phyloP scores from a whole-genome alignment of 345 rosid genomes.

The Diplotaxis tenuifolia region DNA sequence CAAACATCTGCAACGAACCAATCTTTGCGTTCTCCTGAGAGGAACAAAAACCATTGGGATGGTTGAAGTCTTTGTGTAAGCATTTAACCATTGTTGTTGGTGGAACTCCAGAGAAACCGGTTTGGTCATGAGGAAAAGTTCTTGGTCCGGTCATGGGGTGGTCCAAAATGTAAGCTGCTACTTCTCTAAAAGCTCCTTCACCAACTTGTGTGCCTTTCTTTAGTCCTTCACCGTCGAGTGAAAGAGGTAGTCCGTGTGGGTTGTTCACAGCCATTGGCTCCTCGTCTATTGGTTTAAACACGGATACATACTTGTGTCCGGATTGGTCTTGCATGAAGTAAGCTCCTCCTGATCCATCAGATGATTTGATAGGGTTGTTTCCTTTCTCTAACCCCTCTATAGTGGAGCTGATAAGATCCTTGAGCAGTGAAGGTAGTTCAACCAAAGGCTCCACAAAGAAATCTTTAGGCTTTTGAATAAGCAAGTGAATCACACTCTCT shows the following conservation, averaged over 20 bases:
- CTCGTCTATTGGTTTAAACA: constrained; percentile 85
- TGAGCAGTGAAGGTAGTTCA: constrained; percentile 43
- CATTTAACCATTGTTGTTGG: constrained; percentile 81
- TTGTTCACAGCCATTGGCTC: constrained; percentile 90
- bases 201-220: constrained; percentile 84
- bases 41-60: constrained; percentile 55
- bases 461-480: constrained; percentile 43
- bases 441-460: constrained; percentile 64
- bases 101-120: constrained; percentile 83
- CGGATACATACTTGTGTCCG: constrained; percentile 63
- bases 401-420: constrained; percentile 61
- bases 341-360: constrained; percentile 86
- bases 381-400: constrained; percentile 60
- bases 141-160: constrained; percentile 49
- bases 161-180: constrained; percentile 84
- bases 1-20: constrained; percentile 83
- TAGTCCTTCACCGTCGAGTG: constrained; percentile 72
- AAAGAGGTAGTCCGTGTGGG: constrained; percentile 60
- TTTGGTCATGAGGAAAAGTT: constrained; percentile 38
- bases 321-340: constrained; percentile 79
- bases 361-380: constrained; percentile 57
- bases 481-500: constrained; percentile 60
- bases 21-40: constrained; percentile 52
- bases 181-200: constrained; percentile 86
- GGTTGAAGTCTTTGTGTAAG: constrained; percentile 66